Percentiles rank a stretch among this genome's conserved stretches.
These are phyloP conservation scores for Plasmodiophora brassicae DNA, from an alignment of 208 protist species.

Conservation along the genomic window DNA sequence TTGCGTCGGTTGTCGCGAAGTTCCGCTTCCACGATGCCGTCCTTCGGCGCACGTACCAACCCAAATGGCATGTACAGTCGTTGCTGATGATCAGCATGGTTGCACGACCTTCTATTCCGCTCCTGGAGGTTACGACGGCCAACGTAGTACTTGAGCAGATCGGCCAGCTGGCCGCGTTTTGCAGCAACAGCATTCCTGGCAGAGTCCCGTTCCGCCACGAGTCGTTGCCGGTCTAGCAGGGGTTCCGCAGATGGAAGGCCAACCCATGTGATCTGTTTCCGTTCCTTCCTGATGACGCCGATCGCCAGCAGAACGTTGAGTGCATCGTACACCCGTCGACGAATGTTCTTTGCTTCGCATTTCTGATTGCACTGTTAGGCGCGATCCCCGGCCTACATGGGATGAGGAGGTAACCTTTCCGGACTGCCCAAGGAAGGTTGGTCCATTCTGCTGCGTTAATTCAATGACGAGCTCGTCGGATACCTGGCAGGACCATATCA, in stretches of 20 bases:
- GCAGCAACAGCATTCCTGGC: background rate
- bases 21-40: slow-evolving; percentile 8
- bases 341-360: slow-evolving; percentile 12
- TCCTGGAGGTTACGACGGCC: background rate
- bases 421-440: background rate
- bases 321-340: slow-evolving; percentile 3
- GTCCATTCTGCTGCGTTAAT: background rate
- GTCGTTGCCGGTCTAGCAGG: background rate
- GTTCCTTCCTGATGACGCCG: slow-evolving; percentile 13
- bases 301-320: slow-evolving; percentile 17
- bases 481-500: background rate
- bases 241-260: background rate
- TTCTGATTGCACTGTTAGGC: background rate
- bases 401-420: background rate
- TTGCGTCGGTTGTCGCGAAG: no score
- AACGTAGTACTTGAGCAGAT: background rate
- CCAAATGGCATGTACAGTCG: background rate
- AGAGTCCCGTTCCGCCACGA: background rate
- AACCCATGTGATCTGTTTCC: slow-evolving; percentile 2
- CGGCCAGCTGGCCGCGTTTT: background rate
- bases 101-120: slow-evolving; percentile 5
- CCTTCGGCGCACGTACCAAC: background rate
- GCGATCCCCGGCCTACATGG: background rate
- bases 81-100: background rate
- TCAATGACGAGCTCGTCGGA: slow-evolving; percentile 6